Base-by-base conservation (phyloP, 2,329 filamentous ascomycete genomes). In the Byssoonygena ceratinophila region DNA sequence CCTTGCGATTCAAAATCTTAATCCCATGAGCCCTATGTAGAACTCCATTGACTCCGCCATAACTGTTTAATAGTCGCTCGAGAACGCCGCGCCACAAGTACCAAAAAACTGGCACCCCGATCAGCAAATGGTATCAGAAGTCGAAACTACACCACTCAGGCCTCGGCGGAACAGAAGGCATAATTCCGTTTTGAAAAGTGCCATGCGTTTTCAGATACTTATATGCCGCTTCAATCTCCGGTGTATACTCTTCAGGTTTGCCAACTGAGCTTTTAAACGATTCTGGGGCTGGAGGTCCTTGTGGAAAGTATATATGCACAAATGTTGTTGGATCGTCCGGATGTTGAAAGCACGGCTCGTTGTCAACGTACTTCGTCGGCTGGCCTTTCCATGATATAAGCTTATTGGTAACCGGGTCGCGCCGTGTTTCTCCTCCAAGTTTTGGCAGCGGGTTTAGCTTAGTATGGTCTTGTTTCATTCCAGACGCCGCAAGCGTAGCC, bases 131-230 rank as follows among this genome's bases (percentile, higher is more conserved):
- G n/a, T n/a, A n/a, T 47, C 14, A 52, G 16, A 91, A 82, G 63
- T 87, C 80, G 78, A 84, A 91, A 25, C 72, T 68, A 58, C 81
- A 82, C 74, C 82, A 91, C 62, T 91, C 87, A 56, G 81, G 76
- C 67, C 82, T 83, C 0, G 90, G 90, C 18, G 90, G 87, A 43
- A 88, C 71, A 59, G 84, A 76, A 0, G 90, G 90, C 71, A 95
- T 84, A 5, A 82, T 61, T 0, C 83, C 84, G 32, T 81, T 80
- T 39, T 78, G 75, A 66, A 94, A 95, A 29, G 66, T 68, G 0
- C 87, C 87, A 18, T 78, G 79, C 57, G 80, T 74, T 43, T 76
- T 72, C 63, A 89, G 82, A 41, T 76, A 74, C 54, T 74, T 71
- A 70, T 90, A 94, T 43, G 80, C 76, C 34, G 73, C 74, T 61